Evolutionary conservation across 768 basidiomycete genomes (phyloP), one percentile per base, ranked within the genome.

Genomic region (Favolaschia claudopus): DNA sequence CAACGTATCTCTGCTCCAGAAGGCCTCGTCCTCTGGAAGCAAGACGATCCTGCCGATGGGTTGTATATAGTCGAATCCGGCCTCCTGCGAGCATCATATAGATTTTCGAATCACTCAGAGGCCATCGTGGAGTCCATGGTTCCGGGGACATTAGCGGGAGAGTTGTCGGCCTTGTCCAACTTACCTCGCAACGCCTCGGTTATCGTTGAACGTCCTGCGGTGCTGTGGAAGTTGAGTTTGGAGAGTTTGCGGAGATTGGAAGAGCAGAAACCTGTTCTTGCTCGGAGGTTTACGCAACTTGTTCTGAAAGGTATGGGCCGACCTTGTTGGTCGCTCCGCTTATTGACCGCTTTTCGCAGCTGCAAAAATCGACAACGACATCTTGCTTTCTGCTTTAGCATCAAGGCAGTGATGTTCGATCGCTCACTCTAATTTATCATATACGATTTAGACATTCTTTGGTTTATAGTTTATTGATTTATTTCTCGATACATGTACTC

Each of bases 11-110:
- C 82, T 3, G 70, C 91, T 0, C 76, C 85, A 0, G 79, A 82
- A 6, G 90, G 86, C 0, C 70, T 79, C 28, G 79, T 88, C 0
- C 80, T 98, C 0, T 99, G 93, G 92, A 78, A 74, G 10, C 89
- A 89, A 52, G 87, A 81, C n/a, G 93, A 95, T 47, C 69, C 72
- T 0, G 82, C 95, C 0, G 90, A 95, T 67, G 94, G 91, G 5
- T 74, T 98, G 25, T 98, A 96, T 76, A 81, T 99, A 67, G 88
- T 99, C 64, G 89, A 97, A 66, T 83, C 88, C 0, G 96, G 96
- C 8, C 85, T 94, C 29, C 79, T 99, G 29, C 81, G 92, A 10
- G 96, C 96, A 0, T 83, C 82, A 19, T 99, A 98, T 74, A 73
- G 78, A 40, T 96, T 95, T 69, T 86, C 86, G 3, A 86, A 86